Evolutionary conservation across 495 filamentous ascomycete genomes (phyloP).

Genomic region (Bryoglossum gracile): DNA sequence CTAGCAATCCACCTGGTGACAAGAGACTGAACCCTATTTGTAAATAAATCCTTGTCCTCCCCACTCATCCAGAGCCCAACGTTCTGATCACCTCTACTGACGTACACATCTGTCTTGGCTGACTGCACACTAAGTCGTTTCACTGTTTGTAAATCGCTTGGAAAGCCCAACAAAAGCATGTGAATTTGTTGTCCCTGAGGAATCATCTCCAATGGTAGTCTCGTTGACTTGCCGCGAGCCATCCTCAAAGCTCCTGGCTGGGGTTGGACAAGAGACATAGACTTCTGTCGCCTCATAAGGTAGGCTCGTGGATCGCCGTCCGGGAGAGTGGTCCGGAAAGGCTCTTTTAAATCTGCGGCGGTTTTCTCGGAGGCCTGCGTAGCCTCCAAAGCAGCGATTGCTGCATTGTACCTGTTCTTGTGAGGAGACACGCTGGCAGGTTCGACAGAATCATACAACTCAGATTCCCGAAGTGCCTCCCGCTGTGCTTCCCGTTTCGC

Average conservation of each 20-base stretch:
- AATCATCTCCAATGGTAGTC: constrained; percentile 39
- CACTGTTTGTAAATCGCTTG: not conserved
- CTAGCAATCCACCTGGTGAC: constrained; percentile 12
- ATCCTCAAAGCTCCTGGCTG: constrained; percentile 20
- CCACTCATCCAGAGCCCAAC: constrained; percentile 2
- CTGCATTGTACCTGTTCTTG: constrained; percentile 31
- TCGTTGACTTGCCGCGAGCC: constrained; percentile 34
- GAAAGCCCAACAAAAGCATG: constrained; percentile 6
- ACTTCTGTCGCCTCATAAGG: constrained; percentile 34
- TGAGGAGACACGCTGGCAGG: constrained; percentile 26
- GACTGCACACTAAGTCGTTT: not conserved
- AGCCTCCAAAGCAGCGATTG: constrained; percentile 26
- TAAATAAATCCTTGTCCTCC: constrained; percentile 4
- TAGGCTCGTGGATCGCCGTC: constrained; percentile 34
- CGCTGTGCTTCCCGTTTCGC: not conserved
- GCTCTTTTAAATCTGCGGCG: constrained; percentile 10
- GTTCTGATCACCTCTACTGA: constrained; percentile 1
- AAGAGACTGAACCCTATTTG: not conserved
- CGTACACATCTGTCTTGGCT: constrained; percentile 8
- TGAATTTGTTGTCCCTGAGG: constrained; percentile 26
- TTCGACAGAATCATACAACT: too few species aligned
- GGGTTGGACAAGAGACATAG: constrained; percentile 18
- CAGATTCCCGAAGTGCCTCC: not conserved
- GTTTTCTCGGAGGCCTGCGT: not conserved
- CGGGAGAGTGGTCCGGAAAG: constrained; percentile 27